These are phyloP conservation scores for Globisporangium radiosum DNA, from an alignment of 352 stramenopile genomes.

Conservation along the genomic window DNA sequence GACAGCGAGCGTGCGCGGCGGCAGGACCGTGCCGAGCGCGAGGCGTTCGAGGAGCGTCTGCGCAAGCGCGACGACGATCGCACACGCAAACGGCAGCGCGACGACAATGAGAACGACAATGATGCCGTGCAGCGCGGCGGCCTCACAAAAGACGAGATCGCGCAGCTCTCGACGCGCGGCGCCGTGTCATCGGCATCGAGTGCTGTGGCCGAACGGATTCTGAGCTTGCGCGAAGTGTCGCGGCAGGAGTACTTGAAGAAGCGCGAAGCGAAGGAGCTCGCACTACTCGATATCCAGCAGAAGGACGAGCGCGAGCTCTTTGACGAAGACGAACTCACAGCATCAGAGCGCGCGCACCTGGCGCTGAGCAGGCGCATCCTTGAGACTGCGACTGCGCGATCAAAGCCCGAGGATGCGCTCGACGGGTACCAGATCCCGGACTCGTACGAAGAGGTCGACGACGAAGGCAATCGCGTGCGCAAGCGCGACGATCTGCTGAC, in stretches of 20 bases:
- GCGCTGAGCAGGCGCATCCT: conserved; percentile 89
- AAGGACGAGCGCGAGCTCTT: conserved; percentile 83
- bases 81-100: conserved; percentile 47
- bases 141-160: conserved; percentile 74
- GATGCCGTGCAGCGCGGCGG: conserved; percentile 14
- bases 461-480: conserved; percentile 82
- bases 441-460: conserved; percentile 92
- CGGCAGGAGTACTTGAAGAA: conserved; percentile 97
- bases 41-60: conserved; percentile 79
- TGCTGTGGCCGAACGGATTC: conserved; percentile 48
- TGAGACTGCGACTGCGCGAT: conserved; percentile 64
- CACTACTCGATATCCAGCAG: conserved; percentile 86
- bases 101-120: conserved; percentile 23
- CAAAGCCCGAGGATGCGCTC: conserved; percentile 36
- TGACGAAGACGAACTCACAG: conserved; percentile 60
- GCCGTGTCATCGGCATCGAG: conserved; percentile 33
- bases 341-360: conserved; percentile 80
- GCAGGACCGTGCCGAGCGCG: conserved; percentile 59
- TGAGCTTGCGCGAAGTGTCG: conserved; percentile 86
- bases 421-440: conserved; percentile 95
- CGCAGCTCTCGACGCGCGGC: conserved; percentile 74
- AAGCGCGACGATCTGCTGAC: conserved; percentile 92
- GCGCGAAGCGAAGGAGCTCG: conserved; percentile 95
- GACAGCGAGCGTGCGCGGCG: conserved; percentile 45
- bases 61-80: conserved; percentile 69